These are phyloP conservation scores for Metroxylon sagu DNA, from an alignment of 176 grass and related monocot genomes.

Conservation along the genomic window DNA sequence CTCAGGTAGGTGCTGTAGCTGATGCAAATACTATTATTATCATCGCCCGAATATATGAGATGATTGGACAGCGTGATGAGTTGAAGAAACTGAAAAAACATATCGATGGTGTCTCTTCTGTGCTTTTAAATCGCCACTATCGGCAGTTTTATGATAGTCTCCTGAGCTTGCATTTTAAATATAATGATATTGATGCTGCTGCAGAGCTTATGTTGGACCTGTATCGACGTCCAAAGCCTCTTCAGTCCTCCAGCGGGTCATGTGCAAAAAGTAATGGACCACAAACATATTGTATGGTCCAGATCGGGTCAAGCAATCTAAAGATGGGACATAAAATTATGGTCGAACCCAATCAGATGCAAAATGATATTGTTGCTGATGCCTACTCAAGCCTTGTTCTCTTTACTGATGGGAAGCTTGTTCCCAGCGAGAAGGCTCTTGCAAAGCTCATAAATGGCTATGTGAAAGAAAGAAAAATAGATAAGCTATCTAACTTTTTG, in stretches of 20 bases:
- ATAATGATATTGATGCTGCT: conserved; percentile 68
- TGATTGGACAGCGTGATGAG: conserved; percentile 60
- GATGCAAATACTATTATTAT: conserved; percentile 57
- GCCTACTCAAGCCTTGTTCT: conserved; percentile 23
- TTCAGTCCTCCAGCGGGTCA: conserved; percentile 3
- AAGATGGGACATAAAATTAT: conserved; percentile 57
- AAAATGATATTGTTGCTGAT: conserved; percentile 44
- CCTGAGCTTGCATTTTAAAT: conserved; percentile 69
- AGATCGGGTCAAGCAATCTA: conserved; percentile 66
- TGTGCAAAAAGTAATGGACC: conserved; percentile 8
- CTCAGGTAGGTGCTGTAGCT: conserved; percentile 36
- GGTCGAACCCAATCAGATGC: conserved; percentile 43
- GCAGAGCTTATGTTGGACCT: conserved; percentile 51
- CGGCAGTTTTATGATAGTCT: conserved; percentile 66
- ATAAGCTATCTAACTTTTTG: conserved; percentile 45
- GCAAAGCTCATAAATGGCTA: conserved; percentile 64
- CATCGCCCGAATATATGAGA: conserved; percentile 40
- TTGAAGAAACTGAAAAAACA: conserved; percentile 57
- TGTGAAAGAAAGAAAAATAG: conserved; percentile 51
- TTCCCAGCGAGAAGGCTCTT: conserved; percentile 56
- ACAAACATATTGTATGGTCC: conserved; percentile 41
- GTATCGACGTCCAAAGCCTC: conserved; percentile 31
- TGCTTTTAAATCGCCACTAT: conserved; percentile 38
- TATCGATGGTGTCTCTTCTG: conserved; percentile 30
- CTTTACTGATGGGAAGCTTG: conserved; percentile 39